Conservation (phyloP, 345 rosid genomes). For the Arabidopsis suecica region DNA sequence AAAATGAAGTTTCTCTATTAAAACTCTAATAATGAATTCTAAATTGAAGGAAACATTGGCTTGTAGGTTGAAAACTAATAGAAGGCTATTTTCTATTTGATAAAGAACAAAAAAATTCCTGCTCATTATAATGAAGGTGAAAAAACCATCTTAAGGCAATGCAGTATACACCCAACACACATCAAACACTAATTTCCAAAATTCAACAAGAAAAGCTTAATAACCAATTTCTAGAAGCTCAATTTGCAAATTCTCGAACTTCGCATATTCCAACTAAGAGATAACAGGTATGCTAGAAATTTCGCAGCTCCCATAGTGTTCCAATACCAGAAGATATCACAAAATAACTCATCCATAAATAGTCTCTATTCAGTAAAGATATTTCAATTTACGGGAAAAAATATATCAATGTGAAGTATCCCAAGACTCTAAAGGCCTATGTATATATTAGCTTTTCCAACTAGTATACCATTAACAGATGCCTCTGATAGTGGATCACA, state of each 20-base stretch:
- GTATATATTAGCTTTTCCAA: constrained; percentile 25
- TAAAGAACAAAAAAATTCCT: neutral
- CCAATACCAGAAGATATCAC: constrained; percentile 20
- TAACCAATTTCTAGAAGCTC: constrained; percentile 10
- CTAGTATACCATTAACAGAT: constrained; percentile 85
- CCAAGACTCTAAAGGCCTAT: constrained; percentile 11
- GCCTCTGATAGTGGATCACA: constrained; percentile 93
- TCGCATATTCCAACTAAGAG: constrained; percentile 21
- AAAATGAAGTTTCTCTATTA: constrained; percentile 27
- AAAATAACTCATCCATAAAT: constrained; percentile 6
- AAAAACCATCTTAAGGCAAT: constrained; percentile 21
- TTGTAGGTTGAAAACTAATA: constrained; percentile 15
- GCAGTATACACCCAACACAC: neutral
- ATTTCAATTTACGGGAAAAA: neutral
- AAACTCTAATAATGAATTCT: constrained; percentile 13
- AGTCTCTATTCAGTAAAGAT: neutral
- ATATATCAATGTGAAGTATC: constrained; percentile 9
- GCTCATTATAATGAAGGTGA: constrained; percentile 19
- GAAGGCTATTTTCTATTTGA: neutral
- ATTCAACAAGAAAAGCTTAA: constrained; percentile 20
- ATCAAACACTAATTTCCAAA: constrained; percentile 17
- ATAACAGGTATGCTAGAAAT: neutral
- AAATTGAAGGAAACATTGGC: constrained; percentile 11
- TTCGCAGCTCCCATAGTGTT: constrained; percentile 3
- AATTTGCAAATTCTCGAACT: constrained; percentile 12